Percentiles rank a stretch among this genome's conserved stretches.
Conservation (phyloP, 495 filamentous ascomycete genomes). For the Neurospora sp. region DNA sequence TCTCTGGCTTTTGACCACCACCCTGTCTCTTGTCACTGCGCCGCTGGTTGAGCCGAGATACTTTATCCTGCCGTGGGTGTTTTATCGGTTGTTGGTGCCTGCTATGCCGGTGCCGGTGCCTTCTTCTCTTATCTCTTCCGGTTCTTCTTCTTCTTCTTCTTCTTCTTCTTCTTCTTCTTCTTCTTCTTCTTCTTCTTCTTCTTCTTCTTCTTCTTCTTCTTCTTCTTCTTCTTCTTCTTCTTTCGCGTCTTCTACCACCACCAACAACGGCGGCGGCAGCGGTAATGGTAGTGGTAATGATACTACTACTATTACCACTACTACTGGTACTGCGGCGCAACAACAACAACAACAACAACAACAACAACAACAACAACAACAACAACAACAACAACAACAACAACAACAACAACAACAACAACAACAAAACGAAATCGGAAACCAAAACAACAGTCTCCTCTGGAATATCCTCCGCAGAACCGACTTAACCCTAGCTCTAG, state of each 20-base stretch:
- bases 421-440: neutral
- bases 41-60: constrained; percentile 92
- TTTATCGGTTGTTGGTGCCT: constrained; percentile 79
- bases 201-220: neutral
- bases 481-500: constrained; percentile 45
- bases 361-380: neutral
- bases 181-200: neutral
- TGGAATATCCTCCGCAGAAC: neutral
- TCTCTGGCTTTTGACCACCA: constrained; percentile 62
- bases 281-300: neutral
- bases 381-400: neutral
- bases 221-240: neutral
- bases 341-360: too few species aligned
- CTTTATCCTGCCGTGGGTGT: constrained; percentile 88
- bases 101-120: constrained; percentile 13
- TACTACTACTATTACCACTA: neutral
- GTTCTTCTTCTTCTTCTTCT: neutral
- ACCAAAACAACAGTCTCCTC: neutral
- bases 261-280: neutral
- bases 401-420: neutral
- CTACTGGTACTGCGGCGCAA: neutral
- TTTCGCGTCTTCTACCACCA: too few species aligned
- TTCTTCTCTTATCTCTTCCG: neutral
- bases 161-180: neutral
- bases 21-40: constrained; percentile 71